A percentile compares a stretch with the other conserved stretches of the same genome.
These are phyloP conservation scores for Fusarium annulatum DNA, from an alignment of 2,329 filamentous ascomycete genomes.

Conservation along the genomic window DNA sequence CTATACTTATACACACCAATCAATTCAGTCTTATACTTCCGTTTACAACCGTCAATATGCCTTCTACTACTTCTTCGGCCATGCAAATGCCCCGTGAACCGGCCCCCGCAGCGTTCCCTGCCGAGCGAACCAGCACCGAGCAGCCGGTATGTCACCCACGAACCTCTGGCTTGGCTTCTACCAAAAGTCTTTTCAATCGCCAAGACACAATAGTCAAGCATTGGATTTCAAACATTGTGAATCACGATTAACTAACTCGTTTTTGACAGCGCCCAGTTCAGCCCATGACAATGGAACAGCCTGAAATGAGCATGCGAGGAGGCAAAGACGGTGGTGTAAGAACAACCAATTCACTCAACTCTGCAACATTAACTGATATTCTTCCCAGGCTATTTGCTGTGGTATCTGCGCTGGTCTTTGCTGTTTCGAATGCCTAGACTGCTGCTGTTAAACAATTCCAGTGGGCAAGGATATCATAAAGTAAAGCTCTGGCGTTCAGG, in stretches of 20 bases:
- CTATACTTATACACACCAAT: not conserved
- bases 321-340: conserved; percentile 53
- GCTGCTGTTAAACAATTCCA: conserved; percentile 45
- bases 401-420: conserved; percentile 54
- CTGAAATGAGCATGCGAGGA: conserved; percentile 47
- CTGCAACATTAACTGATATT: not conserved
- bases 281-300: conserved; percentile 49
- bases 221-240: not conserved
- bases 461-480: not conserved
- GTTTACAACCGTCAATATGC: conserved; percentile 24
- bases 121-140: conserved; percentile 45
- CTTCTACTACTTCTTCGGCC: conserved; percentile 19
- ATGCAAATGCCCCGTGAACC: conserved; percentile 51
- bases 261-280: conserved; percentile 46
- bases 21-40: not conserved
- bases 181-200: not conserved
- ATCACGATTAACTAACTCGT: not conserved
- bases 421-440: conserved; percentile 53
- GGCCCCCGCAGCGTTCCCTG: conserved; percentile 45
- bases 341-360: not conserved
- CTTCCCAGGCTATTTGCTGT: conserved; percentile 52
- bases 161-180: conserved; percentile 9
- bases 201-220: not conserved
- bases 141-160: conserved; percentile 49
- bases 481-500: conserved; percentile 41